Base-by-base conservation (phyloP, 2,329 filamentous ascomycete genomes). In the Ceratocystis eucalypticola region DNA sequence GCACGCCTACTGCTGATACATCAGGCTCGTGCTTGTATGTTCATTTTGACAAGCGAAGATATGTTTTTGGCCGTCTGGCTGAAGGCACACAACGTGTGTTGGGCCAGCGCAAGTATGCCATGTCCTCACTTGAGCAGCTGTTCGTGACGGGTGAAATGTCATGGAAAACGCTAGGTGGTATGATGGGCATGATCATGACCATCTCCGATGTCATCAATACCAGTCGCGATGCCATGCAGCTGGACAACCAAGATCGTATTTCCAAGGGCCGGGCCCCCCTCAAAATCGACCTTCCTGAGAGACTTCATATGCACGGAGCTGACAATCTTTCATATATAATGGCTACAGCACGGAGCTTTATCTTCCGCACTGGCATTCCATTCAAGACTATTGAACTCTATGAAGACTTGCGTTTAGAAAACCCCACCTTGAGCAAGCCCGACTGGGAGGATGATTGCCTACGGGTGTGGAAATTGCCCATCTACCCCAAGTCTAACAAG, bases 1-100 rank as follows among this genome's bases (percentile, higher is more conserved):
- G 87, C 20, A 88, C 88, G 68, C 93, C 93, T 15, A 94, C 93
- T 70, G 88, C 87, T 68, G 94, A 99, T 76, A 96, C 91, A 22
- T 84, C 87, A 0, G 93, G 93, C 65, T 89, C 90, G 1, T 83
- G 84, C 62, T 75, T 97, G 41, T 74, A 91, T 46, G 79, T 99
- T 5, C 86, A 93, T 73, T 92, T 91, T 72, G 89, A 93, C 71
- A 83, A 85, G 71, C 87, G 88, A 71, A 83, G 89, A 67, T 99
- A 99, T 75, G 71, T 96, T 17, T 88, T 99, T 72, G 94, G 94
- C 22, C 87, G 88, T 71, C 75, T 93, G 17, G 78, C 85, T 8
- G 94, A 99, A 75, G 94, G 93, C 17, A 88, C 88, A 0, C 94
- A 97, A 77, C 83, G 94, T 67, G 84, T 86, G 61, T 80, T 88